These are phyloP conservation scores for Pulveroboletus sp. DNA, from an alignment of 768 basidiomycete genomes.

Conservation along the genomic window DNA sequence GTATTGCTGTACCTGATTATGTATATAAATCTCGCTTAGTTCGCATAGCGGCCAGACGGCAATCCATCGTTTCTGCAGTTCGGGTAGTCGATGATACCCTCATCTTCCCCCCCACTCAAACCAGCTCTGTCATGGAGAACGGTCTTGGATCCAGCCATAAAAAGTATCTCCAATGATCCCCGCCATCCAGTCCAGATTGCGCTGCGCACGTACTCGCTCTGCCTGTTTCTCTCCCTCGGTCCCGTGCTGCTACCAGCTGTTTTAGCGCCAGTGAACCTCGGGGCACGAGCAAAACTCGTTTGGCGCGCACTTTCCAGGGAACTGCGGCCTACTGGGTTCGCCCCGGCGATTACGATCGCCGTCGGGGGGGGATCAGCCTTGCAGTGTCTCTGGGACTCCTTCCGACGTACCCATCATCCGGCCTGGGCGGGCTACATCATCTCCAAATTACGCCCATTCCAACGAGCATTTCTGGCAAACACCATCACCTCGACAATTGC, in stretches of 20 bases:
- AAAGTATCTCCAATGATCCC: conserved; percentile 30
- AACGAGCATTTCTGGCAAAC: conserved; percentile 59
- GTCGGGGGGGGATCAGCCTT: conserved; percentile 63
- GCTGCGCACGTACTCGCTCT: conserved; percentile 63
- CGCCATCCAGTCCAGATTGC: conserved; percentile 55
- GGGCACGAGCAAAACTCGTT: conserved; percentile 9
- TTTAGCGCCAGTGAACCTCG: conserved; percentile 30
- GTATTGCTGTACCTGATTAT: background rate
- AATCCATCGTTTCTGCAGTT: background rate
- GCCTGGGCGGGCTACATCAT: background rate
- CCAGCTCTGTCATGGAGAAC: background rate
- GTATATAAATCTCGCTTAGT: too few species aligned
- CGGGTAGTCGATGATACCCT: conserved; percentile 4
- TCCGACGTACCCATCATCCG: conserved; percentile 3
- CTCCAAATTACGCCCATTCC: conserved; percentile 35
- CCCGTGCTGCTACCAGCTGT: conserved; percentile 58
- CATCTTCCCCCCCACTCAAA: background rate
- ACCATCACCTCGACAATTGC: conserved; percentile 53
- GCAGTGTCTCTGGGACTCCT: conserved; percentile 39
- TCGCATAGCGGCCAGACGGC: background rate
- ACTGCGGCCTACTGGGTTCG: conserved; percentile 59
- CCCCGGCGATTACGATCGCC: conserved; percentile 59
- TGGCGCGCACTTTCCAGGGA: conserved; percentile 49
- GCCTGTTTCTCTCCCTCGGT: conserved; percentile 61
- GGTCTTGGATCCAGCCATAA: background rate